Conservation (phyloP, 192 early-diverging fungal genomes). For the Spizellomyces sp. region DNA sequence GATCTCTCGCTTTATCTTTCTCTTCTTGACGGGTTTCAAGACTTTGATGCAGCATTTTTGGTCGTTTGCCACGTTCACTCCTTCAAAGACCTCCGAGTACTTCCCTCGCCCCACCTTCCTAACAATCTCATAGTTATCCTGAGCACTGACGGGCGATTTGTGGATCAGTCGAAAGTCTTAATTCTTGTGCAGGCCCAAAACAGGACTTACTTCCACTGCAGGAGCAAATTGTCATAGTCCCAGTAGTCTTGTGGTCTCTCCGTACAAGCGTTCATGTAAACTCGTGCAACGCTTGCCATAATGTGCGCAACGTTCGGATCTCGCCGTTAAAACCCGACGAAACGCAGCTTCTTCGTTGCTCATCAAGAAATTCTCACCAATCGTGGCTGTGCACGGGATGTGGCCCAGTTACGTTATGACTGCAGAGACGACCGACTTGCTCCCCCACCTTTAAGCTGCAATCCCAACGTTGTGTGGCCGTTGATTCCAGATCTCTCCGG, state of each 20-base stretch:
- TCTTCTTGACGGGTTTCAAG: slow-evolving; percentile 99
- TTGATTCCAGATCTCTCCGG: too few species aligned
- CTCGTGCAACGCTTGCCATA: slow-evolving; percentile 63
- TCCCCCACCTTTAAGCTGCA: too few species aligned
- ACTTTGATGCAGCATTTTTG: slow-evolving; percentile 98
- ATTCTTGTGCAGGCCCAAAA: slow-evolving; percentile 4
- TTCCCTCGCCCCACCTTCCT: slow-evolving; percentile 98
- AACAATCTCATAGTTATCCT: slow-evolving; percentile 98
- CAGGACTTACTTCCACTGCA: slow-evolving; percentile 84
- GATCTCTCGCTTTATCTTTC: slow-evolving; percentile 99
- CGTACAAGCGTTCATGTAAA: slow-evolving; percentile 89
- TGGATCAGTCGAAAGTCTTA: slow-evolving; percentile 15
- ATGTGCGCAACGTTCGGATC: neutral
- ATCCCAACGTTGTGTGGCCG: too few species aligned
- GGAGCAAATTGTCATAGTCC: slow-evolving; percentile 94
- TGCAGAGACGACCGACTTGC: too few species aligned
- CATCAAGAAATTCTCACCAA: too few species aligned
- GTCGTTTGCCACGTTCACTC: slow-evolving; percentile 86
- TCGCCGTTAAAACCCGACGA: too few species aligned
- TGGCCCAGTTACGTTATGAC: too few species aligned
- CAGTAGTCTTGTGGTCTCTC: slow-evolving; percentile 85
- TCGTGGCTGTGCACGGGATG: too few species aligned
- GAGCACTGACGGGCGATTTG: slow-evolving; percentile 56
- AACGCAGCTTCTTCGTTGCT: too few species aligned
- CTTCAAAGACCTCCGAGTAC: slow-evolving; percentile 99